Base-by-base conservation (phyloP, 106 monocot species). In the Ottelia alismoides region DNA sequence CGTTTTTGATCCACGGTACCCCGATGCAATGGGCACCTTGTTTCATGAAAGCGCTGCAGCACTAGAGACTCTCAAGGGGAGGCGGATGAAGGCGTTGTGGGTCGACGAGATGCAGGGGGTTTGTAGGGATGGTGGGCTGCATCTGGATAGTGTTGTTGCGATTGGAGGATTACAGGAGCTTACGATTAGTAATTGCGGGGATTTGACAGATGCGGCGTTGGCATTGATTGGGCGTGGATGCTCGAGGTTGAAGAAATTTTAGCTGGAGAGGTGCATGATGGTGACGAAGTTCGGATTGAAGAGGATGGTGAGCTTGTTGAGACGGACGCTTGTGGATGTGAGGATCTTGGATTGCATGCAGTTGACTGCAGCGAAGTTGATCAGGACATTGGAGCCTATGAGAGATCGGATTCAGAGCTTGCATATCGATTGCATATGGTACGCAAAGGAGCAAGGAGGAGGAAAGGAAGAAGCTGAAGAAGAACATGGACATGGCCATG, bases 71-170 rank as follows among this genome's bases (percentile, higher is more conserved):
- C 65, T 89, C 19, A 54, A 62, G 40, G 45, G 63, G 43, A 66
- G 57, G 2, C 54, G 52, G 28, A 50, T 98, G 7, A 68, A 54
- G 30, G 73, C 65, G 1, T 58, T 98, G 26, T 72, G 68, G 46
- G 48, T 98, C 30, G 85, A 82, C 1, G 25, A 26, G 2, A 82
- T 98, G 55, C 90, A 79, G 25, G 77, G 82, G 2, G 47, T 98
- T 22, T 90, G 90, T 53, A 71, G 28, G 46, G 98, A 80, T 14
- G 60, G 65, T 0, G 81, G 85, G 31, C 60, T 85, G 53, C 85
- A 96, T 58, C 69, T 96, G 21, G 88, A 96, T 57, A 89, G 98
- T 22, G 71, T 98, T 25, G 62, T 90, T 2, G 67, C 83, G 30
- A 85, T 85, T 28, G 90, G 90, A 11, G 72, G 74, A 14, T 27